Conservation (phyloP, 306 rosid genomes). For the Phaseolus lunatus region DNA sequence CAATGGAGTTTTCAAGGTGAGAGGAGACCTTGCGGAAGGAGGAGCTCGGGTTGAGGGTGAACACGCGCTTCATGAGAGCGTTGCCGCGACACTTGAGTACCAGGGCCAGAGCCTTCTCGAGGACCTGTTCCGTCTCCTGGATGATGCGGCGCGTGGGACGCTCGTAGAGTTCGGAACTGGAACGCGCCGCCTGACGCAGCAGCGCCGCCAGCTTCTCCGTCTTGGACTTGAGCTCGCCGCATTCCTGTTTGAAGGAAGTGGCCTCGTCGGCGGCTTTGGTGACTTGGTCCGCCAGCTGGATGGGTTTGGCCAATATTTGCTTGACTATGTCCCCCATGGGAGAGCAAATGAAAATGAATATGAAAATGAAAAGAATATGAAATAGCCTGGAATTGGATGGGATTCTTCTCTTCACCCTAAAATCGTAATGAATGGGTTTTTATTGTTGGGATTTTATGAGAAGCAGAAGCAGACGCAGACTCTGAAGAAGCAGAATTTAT, state of each 20-base stretch:
- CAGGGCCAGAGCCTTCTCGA: constrained; percentile 65
- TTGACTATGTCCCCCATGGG: constrained; percentile 80
- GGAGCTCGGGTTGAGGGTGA: constrained; percentile 75
- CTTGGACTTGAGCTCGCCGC: constrained; percentile 73
- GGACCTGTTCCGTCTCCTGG: constrained; percentile 78
- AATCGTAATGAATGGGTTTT: not conserved
- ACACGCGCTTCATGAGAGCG: constrained; percentile 79
- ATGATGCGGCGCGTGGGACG: constrained; percentile 87
- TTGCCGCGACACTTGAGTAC: constrained; percentile 73
- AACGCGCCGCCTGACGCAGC: constrained; percentile 89
- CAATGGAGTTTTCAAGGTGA: constrained; percentile 78
- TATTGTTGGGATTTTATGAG: not conserved
- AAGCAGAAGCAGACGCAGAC: not conserved
- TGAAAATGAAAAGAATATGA: not conserved
- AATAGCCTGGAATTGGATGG: too few relatives aligned
- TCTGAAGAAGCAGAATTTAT: not conserved
- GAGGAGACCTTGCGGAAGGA: constrained; percentile 74
- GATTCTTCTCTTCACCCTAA: not conserved
- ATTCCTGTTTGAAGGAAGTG: constrained; percentile 69
- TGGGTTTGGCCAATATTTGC: constrained; percentile 74
- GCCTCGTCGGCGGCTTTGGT: constrained; percentile 77
- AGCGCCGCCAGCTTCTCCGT: constrained; percentile 78
- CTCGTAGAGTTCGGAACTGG: constrained; percentile 87
- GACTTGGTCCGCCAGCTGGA: constrained; percentile 84
- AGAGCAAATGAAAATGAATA: too few relatives aligned